Base-by-base conservation (phyloP, 805 yeast species). In the Candida verbasci region DNA sequence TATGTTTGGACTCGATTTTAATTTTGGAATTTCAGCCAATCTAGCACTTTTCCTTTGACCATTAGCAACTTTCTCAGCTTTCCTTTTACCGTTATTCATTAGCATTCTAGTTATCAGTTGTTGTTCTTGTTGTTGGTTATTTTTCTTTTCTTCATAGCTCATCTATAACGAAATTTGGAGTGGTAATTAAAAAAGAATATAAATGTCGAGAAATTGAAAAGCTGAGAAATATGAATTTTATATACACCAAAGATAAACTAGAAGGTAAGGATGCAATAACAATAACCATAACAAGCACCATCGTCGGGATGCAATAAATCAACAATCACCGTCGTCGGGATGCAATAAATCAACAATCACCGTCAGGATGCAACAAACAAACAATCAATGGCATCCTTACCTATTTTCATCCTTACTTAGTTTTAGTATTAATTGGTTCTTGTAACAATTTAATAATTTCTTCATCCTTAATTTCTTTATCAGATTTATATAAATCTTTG, bases 381-480 rank as follows among this genome's bases (percentile, higher is more conserved):
- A n/a, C n/a, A n/a, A n/a, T n/a, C n/a, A n/a, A n/a, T n/a, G n/a
- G n/a, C n/a, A n/a, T n/a, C n/a, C n/a, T n/a, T n/a, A n/a, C n/a
- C n/a, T n/a, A 4, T 60, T 36, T 48, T 48, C 50, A 58, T 58
- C 47, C 33, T 64, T 60, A 65, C 65, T 64, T n/a, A n/a, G n/a
- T 74, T 30, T 35, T 35, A 41, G 63, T 55, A 65, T 74, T 76
- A 50, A 80, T 64, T 31, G 83, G 73, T 46, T 67, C 59, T 35
- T 76, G 55, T 35, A 80, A 50, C 35, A 77, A 60, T 42, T 63
- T 61, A 37, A 61, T 47, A 31, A 76, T 53, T 27, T 65, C 72
- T 53, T 74, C 79, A 49, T 75, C 78, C 32, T 68, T 57, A 35
- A 80, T 58, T 49, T 60, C 61, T 66, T 79, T 76, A 20, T 78